Conservation (phyloP, 192 early-diverging fungal genomes). For the Umbelopsis vinacea region DNA sequence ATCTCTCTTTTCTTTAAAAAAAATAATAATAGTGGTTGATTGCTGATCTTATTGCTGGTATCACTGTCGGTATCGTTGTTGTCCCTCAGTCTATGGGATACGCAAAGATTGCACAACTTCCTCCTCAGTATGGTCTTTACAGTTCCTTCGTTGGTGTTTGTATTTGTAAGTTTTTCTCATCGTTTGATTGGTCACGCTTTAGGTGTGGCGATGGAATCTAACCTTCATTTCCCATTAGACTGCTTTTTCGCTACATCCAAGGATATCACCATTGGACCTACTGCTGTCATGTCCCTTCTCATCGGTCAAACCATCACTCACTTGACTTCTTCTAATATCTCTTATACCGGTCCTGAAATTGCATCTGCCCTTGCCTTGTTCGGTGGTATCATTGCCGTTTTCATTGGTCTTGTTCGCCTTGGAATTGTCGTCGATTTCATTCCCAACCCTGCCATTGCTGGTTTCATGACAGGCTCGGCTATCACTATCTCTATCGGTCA, state of each 20-base stretch:
- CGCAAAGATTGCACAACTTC: slow-evolving; percentile 71
- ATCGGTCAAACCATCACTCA: slow-evolving; percentile 66
- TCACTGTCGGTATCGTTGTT: slow-evolving; percentile 78
- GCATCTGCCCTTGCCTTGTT: slow-evolving; percentile 71
- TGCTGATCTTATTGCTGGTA: slow-evolving; percentile 66
- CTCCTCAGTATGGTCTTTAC: slow-evolving; percentile 81
- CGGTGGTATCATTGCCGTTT: slow-evolving; percentile 69
- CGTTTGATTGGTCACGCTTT: neutral
- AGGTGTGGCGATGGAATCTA: too few species aligned
- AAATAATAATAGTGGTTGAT: slow-evolving; percentile 45
- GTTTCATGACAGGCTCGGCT: slow-evolving; percentile 87
- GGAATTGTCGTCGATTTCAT: slow-evolving; percentile 92
- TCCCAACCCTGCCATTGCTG: slow-evolving; percentile 82
- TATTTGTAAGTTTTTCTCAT: slow-evolving; percentile 39
- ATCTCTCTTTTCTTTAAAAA: neutral
- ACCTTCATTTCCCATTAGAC: slow-evolving; percentile 34
- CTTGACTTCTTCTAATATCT: slow-evolving; percentile 13
- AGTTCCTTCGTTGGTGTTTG: slow-evolving; percentile 66
- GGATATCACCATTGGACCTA: slow-evolving; percentile 69
- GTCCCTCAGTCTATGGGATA: slow-evolving; percentile 79
- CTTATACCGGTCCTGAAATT: slow-evolving; percentile 51
- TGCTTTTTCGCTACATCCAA: slow-evolving; percentile 79
- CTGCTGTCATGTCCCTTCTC: slow-evolving; percentile 78
- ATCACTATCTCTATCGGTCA: slow-evolving; percentile 80
- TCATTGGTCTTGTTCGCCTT: slow-evolving; percentile 80